Evolutionary conservation across 2,329 filamentous ascomycete genomes (phyloP).

Genomic region (Arthrobotrys sinensis): DNA sequence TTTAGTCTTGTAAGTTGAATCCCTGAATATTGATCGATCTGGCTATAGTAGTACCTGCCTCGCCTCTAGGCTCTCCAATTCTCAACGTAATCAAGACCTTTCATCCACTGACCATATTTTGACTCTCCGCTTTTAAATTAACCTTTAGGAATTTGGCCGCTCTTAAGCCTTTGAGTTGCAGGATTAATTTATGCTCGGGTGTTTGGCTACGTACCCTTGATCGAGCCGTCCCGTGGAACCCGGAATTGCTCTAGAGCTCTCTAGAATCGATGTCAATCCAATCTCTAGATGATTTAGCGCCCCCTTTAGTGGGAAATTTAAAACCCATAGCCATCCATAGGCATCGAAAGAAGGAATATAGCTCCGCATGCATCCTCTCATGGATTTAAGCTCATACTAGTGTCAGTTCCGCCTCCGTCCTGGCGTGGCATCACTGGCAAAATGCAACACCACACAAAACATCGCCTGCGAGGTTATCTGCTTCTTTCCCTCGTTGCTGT

Average conservation of each 20-base stretch:
- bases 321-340: no score
- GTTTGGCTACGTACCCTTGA: background rate
- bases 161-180: conserved; percentile 6
- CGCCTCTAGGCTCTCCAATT: conserved; percentile 4
- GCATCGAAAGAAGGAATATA: conserved; percentile 24
- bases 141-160: background rate
- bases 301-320: conserved; percentile 6
- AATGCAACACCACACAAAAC: conserved; percentile 28
- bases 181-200: conserved; percentile 8
- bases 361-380: background rate
- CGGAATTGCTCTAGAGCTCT: background rate
- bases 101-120: background rate
- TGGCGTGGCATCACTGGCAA: conserved; percentile 13
- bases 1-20: conserved; percentile 5
- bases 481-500: background rate
- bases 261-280: conserved; percentile 9
- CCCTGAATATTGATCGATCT: background rate
- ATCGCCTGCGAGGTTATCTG: background rate
- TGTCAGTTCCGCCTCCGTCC: conserved; percentile 5
- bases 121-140: background rate
- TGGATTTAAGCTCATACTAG: conserved; percentile 18
- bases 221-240: background rate
- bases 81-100: background rate
- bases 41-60: background rate
- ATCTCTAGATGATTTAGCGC: conserved; percentile 1